Evolutionary conservation across 805 yeast genomes (phyloP), one percentile per base, ranked within the genome.

Genomic region (Ogataea siamensis): DNA sequence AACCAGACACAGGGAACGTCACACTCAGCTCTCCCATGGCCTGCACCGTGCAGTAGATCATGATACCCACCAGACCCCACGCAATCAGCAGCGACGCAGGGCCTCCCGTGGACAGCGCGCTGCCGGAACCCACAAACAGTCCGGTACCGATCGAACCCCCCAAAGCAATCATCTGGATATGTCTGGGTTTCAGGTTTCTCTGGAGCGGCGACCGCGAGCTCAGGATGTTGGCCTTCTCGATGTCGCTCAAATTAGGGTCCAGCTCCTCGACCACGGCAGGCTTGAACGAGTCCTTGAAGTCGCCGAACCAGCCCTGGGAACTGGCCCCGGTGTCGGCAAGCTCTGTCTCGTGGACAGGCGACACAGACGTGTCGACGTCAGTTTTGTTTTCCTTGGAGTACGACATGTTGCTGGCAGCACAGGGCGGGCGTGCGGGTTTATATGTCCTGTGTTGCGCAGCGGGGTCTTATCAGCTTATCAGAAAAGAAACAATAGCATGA

Each of bases 111-210:
- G 70, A 49, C 35, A 84, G 62, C 2, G 85, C 73, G 12, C 70
- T 60, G 43, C 86, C 85, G 2, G 87, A 74, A 54, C 87, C 87
- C 21, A 87, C 83, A 45, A 87, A 78, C 35, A 87, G 67, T 54
- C 93, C 95, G 7, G 91, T 81, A 51, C 95, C 95, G 49, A 86
- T 84, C 43, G 83, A 74, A 28, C 91, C 89, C 49, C 91, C 93
- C 45, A 85, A 68, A 34, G 93, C 88, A 63, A 85, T 85, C 87
- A 83, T 80, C 43, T 81, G 79, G 49, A 85, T 62, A 57, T 85
- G 91, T 54, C 89, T 70, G 28, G 76, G 72, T 50, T 74, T 77
- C 35, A 81, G 66, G 7, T 69, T 57, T 47, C 83, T 65, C 23
- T 70, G 60, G 40, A 73, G 62, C 11, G 79, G 79, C 32, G 78